Base-by-base conservation (phyloP, 345 rosid species). In the Aquilaria yunnanensis region DNA sequence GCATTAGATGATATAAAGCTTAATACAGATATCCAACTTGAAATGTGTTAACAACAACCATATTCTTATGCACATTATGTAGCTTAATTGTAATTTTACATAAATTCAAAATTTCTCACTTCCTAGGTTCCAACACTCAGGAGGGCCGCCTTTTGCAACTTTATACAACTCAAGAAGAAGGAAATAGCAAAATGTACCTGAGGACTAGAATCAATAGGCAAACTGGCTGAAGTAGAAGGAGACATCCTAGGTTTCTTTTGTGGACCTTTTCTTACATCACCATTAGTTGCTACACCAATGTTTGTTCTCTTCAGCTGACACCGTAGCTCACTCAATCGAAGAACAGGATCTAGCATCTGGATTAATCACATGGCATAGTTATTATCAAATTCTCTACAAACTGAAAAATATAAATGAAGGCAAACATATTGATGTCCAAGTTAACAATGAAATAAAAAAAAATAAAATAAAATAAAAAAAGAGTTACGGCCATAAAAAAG, bases 311-410 rank as follows among this genome's bases (percentile, higher is more conserved):
- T 69, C 56, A 84, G 41, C 48, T 51, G 62, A 45, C 43, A 34
- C 59, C 67, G 73, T 46, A 81, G 56, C 56, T 54, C 61, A 57
- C 65, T 63, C 78, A 77, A 77, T 12, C 60, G 41, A 14, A 71
- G 2, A 67, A 77, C 89, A 65, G 89, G 77, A 59, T 73, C 79
- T 47, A 77, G 71, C 78, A 77, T 75, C 89, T 81, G 82, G 74
- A 71, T 23, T 58, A 46, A 56, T 30, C 51, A 59, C 41, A 10
- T 59, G 41, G 59, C 9, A 60, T 12, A 32, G 13, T 71, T 53
- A 56, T 9, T 11, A 47, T 14, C 45, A 63, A n/a, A 23, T 7
- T 29, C 10, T 54, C 16, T 34, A 62, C 37, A 63, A 32, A 53
- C n/a, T 13, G 60, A 51, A 64, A 29, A 54, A 30, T 53, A 29